phyloP scores from a whole-genome alignment of 2,329 filamentous ascomycete species.

The Monilinia vaccinii-corymbosi region DNA sequence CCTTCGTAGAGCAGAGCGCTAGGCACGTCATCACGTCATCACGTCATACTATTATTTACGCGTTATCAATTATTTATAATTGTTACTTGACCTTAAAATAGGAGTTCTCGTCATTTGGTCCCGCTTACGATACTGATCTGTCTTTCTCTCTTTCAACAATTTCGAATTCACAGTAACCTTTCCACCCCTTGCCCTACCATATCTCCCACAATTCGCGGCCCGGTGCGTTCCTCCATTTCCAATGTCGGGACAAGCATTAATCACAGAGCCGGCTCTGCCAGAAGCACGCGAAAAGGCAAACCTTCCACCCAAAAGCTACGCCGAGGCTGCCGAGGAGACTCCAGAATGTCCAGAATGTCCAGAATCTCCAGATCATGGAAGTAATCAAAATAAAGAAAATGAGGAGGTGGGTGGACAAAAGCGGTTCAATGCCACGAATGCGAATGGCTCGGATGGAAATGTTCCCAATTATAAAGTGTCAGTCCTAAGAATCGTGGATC shows the following conservation, averaged over 20 bases:
- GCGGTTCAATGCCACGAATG: constrained; percentile 11
- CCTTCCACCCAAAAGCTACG: constrained; percentile 33
- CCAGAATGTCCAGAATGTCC: constrained; percentile 7
- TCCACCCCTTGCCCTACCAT: neutral
- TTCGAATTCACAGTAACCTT: neutral
- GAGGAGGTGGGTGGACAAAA: neutral
- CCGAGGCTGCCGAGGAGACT: constrained; percentile 28
- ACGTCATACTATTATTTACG: no score
- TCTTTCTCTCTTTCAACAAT: neutral
- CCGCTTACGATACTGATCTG: no score
- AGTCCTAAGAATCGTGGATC: constrained; percentile 25
- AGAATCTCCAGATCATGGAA: constrained; percentile 6
- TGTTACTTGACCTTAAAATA: neutral
- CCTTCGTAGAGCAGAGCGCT: no score
- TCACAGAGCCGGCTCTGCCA: constrained; percentile 28
- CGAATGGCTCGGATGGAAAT: neutral
- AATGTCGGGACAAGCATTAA: constrained; percentile 8
- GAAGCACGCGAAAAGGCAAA: constrained; percentile 28
- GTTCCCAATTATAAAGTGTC: constrained; percentile 15
- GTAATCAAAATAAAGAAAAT: constrained; percentile 4
- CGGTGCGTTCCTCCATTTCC: neutral
- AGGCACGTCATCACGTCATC: no score
- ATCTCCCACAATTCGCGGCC: neutral
- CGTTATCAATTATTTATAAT: no score
- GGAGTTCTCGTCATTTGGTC: neutral